Evolutionary conservation across 2,329 filamentous ascomycete genomes (phyloP), one percentile per base, ranked within the genome.

Genomic region (Furcasterigmium sp.): DNA sequence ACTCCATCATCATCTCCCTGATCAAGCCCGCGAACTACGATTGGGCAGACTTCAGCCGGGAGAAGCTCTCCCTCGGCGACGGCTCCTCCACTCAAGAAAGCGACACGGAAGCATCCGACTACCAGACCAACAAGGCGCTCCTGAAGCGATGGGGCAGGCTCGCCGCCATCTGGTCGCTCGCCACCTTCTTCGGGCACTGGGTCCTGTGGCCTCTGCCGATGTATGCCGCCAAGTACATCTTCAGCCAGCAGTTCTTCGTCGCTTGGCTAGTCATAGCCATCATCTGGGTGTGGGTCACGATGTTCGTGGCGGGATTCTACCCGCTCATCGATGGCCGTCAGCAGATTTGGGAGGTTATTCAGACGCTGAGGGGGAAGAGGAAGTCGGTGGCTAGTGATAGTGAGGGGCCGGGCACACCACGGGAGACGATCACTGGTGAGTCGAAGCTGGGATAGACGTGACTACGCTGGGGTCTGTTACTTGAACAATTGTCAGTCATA

Each of bases 141-240:
- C 51, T 73, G 14, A 73, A 69, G 48, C 59, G 65, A 29, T 76
- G 72, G 73, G 64, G 65, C 1, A 58, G 58, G 0, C 68, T 72
- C 39, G 68, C 69, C 0, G 61, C 67, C 1, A 56, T 65, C 8
- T 74, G 72, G 73, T 62, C 71, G 0, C 47, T 62, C 0, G 71
- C 70, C 0, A 76, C 73, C 0, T 76, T 76, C 41, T 43, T 76
- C 1, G 73, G 73, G 0, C 72, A 76, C 41, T 75, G 70, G 71
- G 70, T 77, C 2, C 46, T 77, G 3, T 78, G 73, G 72, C 74
- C 74, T 1, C 56, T 77, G 36, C 73, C 73, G 0, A 78, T 77
- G 72, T 77, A 77, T 49, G 74, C 65, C 0, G 64, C 70, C 1
- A 63, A 66, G 8, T 76, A 76, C 43, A 56, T 76, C 0, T 76